These are phyloP conservation scores for Chytriomyces confervae DNA, from an alignment of 192 early-diverging fungal species.

Conservation along the genomic window DNA sequence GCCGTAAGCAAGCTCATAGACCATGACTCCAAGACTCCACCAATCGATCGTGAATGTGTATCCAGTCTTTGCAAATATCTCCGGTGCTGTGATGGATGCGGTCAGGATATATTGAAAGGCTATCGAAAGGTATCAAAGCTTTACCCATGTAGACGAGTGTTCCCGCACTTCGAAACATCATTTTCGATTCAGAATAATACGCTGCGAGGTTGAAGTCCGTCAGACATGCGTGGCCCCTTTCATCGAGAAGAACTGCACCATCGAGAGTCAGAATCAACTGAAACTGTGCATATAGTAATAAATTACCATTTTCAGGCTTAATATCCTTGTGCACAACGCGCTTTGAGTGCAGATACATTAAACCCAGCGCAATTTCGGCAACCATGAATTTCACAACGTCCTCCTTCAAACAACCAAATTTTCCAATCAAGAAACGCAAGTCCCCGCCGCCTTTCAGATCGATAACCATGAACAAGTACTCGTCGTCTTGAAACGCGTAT, in stretches of 20 bases:
- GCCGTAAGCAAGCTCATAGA: constrained; percentile 77
- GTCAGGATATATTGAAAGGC: not conserved
- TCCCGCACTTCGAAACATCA: constrained; percentile 82
- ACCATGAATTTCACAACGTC: constrained; percentile 81
- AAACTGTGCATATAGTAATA: not conserved
- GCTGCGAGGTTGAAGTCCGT: constrained; percentile 98
- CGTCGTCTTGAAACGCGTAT: constrained; percentile 96
- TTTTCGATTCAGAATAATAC: constrained; percentile 66
- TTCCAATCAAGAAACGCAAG: constrained; percentile 80
- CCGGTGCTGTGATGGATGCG: constrained; percentile 41
- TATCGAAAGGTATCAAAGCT: not conserved
- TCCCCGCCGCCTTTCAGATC: constrained; percentile 97
- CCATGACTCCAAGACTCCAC: constrained; percentile 84
- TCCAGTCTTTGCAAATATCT: constrained; percentile 54
- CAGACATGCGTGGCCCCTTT: constrained; percentile 84
- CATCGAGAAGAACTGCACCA: constrained; percentile 70
- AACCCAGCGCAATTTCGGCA: constrained; percentile 83
- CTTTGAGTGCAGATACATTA: constrained; percentile 81
- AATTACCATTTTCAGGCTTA: constrained; percentile 85
- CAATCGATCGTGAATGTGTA: constrained; percentile 65
- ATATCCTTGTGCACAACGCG: constrained; percentile 90
- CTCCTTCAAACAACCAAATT: constrained; percentile 74
- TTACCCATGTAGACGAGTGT: constrained; percentile 88
- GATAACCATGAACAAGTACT: constrained; percentile 90
- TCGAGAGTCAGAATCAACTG: not conserved